phyloP scores from a whole-genome alignment of 306 rosid genomes.

The Ammopiptanthus mongolicus region DNA sequence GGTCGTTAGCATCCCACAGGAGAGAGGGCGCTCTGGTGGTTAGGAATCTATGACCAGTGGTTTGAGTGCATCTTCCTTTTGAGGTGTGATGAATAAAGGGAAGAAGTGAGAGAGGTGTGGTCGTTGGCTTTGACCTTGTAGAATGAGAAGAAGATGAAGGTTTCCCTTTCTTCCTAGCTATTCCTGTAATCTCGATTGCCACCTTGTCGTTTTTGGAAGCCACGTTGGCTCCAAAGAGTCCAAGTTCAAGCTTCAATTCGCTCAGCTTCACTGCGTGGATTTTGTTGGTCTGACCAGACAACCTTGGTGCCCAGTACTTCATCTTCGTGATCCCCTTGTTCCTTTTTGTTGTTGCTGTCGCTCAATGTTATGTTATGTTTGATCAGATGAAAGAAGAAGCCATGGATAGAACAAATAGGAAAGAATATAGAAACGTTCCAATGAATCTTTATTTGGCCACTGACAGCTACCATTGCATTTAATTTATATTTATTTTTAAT shows the following conservation, averaged over 20 bases:
- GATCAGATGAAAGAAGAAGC: neutral
- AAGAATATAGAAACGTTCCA: constrained; percentile 1
- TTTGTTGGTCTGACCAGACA: constrained; percentile 15
- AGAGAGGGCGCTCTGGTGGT: neutral
- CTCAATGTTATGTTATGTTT: neutral
- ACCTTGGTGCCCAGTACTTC: constrained; percentile 46
- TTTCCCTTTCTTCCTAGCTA: constrained; percentile 7
- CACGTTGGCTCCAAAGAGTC: constrained; percentile 26
- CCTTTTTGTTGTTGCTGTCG: neutral
- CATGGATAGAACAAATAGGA: neutral
- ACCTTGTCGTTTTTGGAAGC: constrained; percentile 3
- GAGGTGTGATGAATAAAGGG: constrained; percentile 43
- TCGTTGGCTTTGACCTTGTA: no score
- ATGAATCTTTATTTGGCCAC: constrained; percentile 2
- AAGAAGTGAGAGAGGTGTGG: constrained; percentile 1
- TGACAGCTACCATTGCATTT: neutral
- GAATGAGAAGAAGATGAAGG: constrained; percentile 16
- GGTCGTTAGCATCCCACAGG: constrained; percentile 40
- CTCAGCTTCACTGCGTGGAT: constrained; percentile 42
- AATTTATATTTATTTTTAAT: neutral
- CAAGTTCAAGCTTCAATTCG: constrained; percentile 43
- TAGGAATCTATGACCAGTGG: constrained; percentile 15
- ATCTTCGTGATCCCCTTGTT: neutral
- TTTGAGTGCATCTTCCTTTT: constrained; percentile 14
- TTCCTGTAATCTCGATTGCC: constrained; percentile 34